Conservation (phyloP, 2,329 filamentous ascomycete genomes). For the Acrodontium crateriforme region DNA sequence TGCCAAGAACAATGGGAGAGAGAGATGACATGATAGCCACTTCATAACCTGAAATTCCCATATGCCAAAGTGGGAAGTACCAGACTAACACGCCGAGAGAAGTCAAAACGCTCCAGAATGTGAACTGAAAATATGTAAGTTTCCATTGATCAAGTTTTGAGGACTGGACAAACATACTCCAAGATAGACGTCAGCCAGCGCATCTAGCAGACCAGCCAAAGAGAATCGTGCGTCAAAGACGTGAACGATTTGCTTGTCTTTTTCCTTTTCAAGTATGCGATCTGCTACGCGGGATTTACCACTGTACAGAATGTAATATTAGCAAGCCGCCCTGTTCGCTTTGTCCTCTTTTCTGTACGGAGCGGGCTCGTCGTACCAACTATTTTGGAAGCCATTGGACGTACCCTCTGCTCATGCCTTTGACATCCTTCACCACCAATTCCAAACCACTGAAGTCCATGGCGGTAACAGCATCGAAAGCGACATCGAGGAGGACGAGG, state of each 20-base stretch:
- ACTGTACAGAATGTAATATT: constrained; percentile 11
- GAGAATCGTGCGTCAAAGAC: constrained; percentile 60
- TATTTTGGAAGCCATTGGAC: constrained; percentile 91
- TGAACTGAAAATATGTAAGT: constrained; percentile 44
- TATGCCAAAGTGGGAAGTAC: constrained; percentile 98
- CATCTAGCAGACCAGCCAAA: constrained; percentile 62
- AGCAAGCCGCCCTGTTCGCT: no score
- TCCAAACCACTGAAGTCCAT: constrained; percentile 86
- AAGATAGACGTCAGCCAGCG: constrained; percentile 78
- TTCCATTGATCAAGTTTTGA: no score
- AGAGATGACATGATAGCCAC: constrained; percentile 72
- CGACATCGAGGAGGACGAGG: constrained; percentile 86
- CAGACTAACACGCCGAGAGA: constrained; percentile 80
- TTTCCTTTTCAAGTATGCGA: constrained; percentile 31
- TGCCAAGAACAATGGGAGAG: constrained; percentile 65
- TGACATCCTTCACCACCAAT: constrained; percentile 74
- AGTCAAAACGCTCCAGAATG: constrained; percentile 92
- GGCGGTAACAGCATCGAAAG: constrained; percentile 87
- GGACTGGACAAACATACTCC: constrained; percentile 46
- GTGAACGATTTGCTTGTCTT: constrained; percentile 57
- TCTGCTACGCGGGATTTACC: constrained; percentile 18
- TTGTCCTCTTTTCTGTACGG: no score
- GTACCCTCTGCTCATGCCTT: constrained; percentile 93
- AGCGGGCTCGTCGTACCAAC: constrained; percentile 37
- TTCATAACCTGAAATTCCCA: constrained; percentile 97